Base-by-base conservation (phyloP, 225 moss, liverwort and hornwort genomes). In the Polytrichum formosum region DNA sequence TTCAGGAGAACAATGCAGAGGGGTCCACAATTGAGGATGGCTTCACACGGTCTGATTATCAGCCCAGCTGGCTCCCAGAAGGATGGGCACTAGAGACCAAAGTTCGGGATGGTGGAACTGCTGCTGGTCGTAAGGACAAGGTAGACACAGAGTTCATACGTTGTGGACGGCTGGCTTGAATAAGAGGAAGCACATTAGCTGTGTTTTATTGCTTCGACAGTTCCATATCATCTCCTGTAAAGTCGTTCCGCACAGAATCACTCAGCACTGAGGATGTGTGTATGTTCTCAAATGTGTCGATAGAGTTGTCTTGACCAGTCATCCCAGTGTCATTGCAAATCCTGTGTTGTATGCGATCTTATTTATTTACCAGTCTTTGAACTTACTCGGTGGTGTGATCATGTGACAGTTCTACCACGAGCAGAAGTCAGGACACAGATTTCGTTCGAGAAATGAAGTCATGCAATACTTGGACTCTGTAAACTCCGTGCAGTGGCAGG, bases 41-140 rank as follows among this genome's bases (percentile, higher is more conserved):
- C 26, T 82, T 71, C 18, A 65, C 65, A 16, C 70, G 3, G 66
- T 61, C 31, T 10, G 56, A 65, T 55, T 56, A 80, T 28, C 77
- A 77, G 59, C 73, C 79, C 54, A 30, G 56, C 16, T 86, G 77
- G 77, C 65, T 86, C 26, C 80, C 73, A 6, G 20, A 86, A 70
- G 80, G 77, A 71, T 82, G 86, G 77, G 77, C 56, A 53, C 56
- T 80, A 21, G 82, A 86, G 73, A 70, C 73, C 27, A 70, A 55
- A 19, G 53, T 65, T 74, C 37, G 65, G 63, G 75, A 72, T 7
- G 56, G 66, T 2, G 60, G 63, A 54, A n/a, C 63, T 0, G 53
- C 67, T 69, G 64, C 61, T 9, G 35, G 72, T 53, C 25, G 61
- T 6, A 82, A 64, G 65, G 75, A 80, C 56, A 77, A 82, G 75